Evolutionary conservation across 768 basidiomycete species (phyloP), one percentile per base, ranked within the genome.

Genomic region (Lactarius sanguifluus): DNA sequence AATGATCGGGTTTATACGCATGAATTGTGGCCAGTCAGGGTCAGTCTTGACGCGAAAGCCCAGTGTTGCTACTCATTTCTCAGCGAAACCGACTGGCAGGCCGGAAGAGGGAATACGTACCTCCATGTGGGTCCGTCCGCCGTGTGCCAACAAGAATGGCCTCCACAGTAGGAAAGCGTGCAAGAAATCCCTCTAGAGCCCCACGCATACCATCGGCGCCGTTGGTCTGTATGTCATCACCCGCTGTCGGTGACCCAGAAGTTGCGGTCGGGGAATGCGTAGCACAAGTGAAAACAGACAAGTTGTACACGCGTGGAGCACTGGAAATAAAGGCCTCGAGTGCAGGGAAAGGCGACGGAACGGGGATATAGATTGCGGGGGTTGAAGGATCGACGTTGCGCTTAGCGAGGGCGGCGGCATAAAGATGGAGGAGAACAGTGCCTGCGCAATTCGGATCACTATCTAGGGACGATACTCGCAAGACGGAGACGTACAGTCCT

Each of bases 1-100:
- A 64, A 99, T 91, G 72, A 99, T 90, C 0, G 97, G 97, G 74
- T 98, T 96, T 23, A 98, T 85, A 23, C 97, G 87, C 74, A 94
- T 89, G 71, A 94, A 94, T 5, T 75, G 72, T 8, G 97, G 96
- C 97, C 97, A 99, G 62, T 83, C 89, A 0, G 85, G 79, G 76
- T 99, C 97, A 5, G 95, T 97, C 75, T 85, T 89, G 69, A 87
- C 89, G 62, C 84, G 83, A 71, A 86, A 84, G 0, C 85, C 82
- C 64, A 97, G 82, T n/a, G 77, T 85, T 4, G 86, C 94, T 96
- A 40, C 36, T 36, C 28, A 18, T 18, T 28, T 20, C 28, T 50
- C 57, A 58, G 45, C 47, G n/a, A 64, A 58, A 41, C 4, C 13
- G 28, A 40, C 7, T 10, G 52, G 18, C 12, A 60, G 23, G 41